Conservation (phyloP, 139 green algal genomes). For the Pseudopediastrum boryanum region DNA sequence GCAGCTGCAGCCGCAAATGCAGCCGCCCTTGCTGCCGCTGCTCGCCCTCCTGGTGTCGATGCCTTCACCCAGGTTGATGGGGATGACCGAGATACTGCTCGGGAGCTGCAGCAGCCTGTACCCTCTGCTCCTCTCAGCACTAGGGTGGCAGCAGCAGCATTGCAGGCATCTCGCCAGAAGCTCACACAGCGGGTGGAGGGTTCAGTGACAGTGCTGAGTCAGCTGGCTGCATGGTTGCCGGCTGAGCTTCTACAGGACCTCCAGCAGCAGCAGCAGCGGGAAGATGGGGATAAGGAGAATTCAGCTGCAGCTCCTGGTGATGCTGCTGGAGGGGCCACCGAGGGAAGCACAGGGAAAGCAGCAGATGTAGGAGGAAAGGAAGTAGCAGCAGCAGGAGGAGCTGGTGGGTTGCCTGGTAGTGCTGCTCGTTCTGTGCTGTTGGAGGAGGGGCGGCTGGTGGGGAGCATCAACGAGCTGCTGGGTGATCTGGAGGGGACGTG, state of each 20-base stretch:
- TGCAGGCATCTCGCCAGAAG: no score
- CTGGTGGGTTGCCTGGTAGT: constrained; percentile 3
- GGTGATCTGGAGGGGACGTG: constrained; percentile 14
- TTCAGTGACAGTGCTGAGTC: background rate
- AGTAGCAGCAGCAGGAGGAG: no score
- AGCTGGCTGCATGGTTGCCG: constrained; percentile 3
- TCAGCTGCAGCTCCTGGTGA: background rate
- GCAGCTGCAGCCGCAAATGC: no score
- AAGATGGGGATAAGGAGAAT: background rate
- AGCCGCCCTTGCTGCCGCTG: no score
- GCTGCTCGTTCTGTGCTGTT: no score
- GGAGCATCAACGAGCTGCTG: background rate
- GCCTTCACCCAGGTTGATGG: no score
- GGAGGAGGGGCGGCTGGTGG: constrained; percentile 19
- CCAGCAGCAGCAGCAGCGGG: background rate
- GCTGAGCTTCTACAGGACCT: constrained; percentile 8
- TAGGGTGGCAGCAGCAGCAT: no score
- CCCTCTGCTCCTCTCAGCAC: no score
- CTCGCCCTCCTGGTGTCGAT: no score
- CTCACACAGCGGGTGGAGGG: no score
- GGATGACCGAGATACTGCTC: no score
- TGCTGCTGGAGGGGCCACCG: background rate
- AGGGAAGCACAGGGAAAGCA: background rate
- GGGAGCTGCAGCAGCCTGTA: no score
- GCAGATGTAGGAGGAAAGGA: background rate